Conservation (phyloP, 1,139 yeast species). For the Kodamaea anthophila region DNA sequence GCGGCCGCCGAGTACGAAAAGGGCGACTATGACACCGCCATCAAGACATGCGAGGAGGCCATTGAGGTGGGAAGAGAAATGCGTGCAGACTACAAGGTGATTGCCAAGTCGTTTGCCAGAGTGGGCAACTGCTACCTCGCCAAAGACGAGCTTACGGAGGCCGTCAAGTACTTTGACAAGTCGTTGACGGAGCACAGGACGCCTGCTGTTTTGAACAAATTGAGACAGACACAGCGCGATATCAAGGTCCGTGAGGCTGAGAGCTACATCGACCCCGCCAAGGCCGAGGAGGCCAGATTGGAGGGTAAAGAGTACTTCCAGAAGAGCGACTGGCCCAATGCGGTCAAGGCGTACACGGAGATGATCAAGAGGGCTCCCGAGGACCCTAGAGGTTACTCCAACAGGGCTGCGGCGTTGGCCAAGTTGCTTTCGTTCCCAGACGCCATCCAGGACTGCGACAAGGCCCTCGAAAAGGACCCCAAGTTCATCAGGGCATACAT, state of each 20-base stretch:
- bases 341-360: constrained; percentile 91
- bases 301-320: constrained; percentile 87
- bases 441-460: constrained; percentile 86
- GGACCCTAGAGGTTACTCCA: constrained; percentile 95
- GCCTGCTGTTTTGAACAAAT: constrained; percentile 84
- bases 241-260: constrained; percentile 71
- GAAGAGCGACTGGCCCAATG: constrained; percentile 94
- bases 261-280: constrained; percentile 78
- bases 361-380: constrained; percentile 94
- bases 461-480: constrained; percentile 85
- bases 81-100: constrained; percentile 85
- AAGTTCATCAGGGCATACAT: constrained; percentile 89
- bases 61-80: constrained; percentile 83
- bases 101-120: constrained; percentile 92
- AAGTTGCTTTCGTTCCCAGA: constrained; percentile 97
- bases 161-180: constrained; percentile 77
- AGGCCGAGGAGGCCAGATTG: constrained; percentile 93
- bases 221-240: constrained; percentile 83
- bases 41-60: constrained; percentile 74
- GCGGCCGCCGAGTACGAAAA: constrained; percentile 98
- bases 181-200: constrained; percentile 97
- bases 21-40: constrained; percentile 83
- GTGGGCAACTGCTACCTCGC: constrained; percentile 80
- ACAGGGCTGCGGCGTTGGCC: constrained; percentile 95
- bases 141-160: constrained; percentile 62